A percentile compares a stretch with the other conserved stretches of the same genome.
These are phyloP conservation scores for Solanum piurae DNA, from an alignment of 257 asterid genomes.

Conservation along the genomic window DNA sequence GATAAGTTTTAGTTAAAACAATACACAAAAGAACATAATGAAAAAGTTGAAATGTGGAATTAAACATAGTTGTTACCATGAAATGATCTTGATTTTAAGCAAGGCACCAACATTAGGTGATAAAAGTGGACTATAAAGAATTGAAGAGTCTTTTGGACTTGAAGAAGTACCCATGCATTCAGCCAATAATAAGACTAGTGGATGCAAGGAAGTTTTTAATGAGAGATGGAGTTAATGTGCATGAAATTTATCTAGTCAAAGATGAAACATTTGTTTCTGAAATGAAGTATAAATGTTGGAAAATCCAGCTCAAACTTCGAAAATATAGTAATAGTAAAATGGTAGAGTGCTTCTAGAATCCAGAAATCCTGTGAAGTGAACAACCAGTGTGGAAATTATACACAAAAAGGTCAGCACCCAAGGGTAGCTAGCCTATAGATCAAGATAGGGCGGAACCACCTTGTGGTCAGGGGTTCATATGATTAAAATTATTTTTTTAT, in stretches of 20 bases:
- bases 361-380: conserved; percentile 9
- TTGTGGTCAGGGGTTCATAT: too few relatives aligned
- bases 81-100: conserved; percentile 59
- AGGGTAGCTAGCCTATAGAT: neutral
- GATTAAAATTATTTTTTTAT: too few relatives aligned
- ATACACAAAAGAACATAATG: neutral
- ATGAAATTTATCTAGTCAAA: neutral
- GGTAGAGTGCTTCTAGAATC: conserved; percentile 12
- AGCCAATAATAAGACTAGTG: neutral
- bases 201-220: neutral
- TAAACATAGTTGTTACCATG: conserved; percentile 30
- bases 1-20: neutral
- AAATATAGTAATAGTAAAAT: neutral
- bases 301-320: conserved; percentile 26
- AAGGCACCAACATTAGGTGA: conserved; percentile 60
- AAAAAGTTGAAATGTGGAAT: neutral
- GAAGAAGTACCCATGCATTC: conserved; percentile 10
- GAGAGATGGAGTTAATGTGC: neutral
- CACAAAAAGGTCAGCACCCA: neutral
- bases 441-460: too few relatives aligned
- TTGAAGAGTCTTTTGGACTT: conserved; percentile 14
- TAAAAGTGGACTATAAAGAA: conserved; percentile 38
- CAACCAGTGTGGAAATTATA: neutral
- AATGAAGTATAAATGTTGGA: conserved; percentile 28
- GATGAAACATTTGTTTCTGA: neutral